Evolutionary conservation across 208 protist species (phyloP).

Genomic region (Crithidia bombi): DNA sequence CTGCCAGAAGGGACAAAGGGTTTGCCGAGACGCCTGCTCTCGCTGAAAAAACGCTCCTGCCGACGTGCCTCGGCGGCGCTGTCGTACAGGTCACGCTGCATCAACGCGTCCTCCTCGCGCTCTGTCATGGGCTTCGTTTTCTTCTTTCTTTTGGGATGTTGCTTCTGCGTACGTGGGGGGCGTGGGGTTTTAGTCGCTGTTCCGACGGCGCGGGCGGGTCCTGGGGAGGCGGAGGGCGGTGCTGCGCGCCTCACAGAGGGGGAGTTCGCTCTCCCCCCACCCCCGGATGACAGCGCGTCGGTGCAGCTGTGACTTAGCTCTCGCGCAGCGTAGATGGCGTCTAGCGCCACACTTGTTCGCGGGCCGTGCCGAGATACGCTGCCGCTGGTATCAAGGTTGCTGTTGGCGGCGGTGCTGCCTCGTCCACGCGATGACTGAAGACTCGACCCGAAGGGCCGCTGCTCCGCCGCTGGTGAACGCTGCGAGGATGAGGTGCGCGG

Average conservation of each 20-base stretch:
- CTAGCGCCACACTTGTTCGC: slow-evolving; percentile 29
- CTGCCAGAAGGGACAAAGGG: slow-evolving; percentile 77
- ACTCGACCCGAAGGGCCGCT: not conserved
- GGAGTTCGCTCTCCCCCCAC: not conserved
- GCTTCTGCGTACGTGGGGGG: not conserved
- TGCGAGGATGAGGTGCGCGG: not conserved
- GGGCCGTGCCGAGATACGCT: slow-evolving; percentile 12
- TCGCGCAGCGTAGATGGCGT: slow-evolving; percentile 31
- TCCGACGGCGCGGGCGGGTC: not conserved
- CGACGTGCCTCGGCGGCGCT: slow-evolving; percentile 56
- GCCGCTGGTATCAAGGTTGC: not conserved
- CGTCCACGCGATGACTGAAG: slow-evolving; percentile 11
- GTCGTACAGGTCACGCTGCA: slow-evolving; percentile 73
- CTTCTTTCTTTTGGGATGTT: slow-evolving; percentile 4
- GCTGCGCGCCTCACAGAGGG: not conserved
- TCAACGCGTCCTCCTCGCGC: not conserved
- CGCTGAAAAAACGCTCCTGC: slow-evolving; percentile 71
- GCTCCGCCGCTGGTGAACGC: not conserved
- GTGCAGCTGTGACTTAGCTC: not conserved
- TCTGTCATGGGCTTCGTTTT: not conserved
- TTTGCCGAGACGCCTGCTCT: slow-evolving; percentile 62
- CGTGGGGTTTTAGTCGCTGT: not conserved
- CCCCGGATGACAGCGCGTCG: not conserved
- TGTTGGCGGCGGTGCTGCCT: not conserved
- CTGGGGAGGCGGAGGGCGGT: not conserved